Percentiles rank a stretch among this genome's conserved stretches.
These are phyloP conservation scores for Barnettozyma sucrosica DNA, from an alignment of 805 yeast species.

Conservation along the genomic window DNA sequence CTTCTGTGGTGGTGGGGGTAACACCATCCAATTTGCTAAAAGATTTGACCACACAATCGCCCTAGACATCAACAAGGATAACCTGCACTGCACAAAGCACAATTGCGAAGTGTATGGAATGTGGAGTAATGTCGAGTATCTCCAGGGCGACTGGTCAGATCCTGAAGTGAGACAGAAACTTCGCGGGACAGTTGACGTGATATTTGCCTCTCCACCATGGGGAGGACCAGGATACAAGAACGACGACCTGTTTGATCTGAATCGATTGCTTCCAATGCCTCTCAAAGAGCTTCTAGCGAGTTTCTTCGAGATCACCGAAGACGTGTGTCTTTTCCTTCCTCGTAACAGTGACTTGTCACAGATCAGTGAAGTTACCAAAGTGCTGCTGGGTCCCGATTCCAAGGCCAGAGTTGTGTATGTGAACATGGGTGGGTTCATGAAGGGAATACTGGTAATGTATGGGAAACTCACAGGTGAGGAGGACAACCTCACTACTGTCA, in stretches of 20 bases:
- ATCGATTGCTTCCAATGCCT: conserved; percentile 41
- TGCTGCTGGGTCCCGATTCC: conserved; percentile 39
- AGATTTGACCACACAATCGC: conserved; percentile 53
- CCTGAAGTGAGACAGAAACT: conserved; percentile 15
- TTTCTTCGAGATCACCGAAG: conserved; percentile 35
- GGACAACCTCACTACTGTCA: not conserved
- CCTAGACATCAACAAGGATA: conserved; percentile 53
- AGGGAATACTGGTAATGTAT: conserved; percentile 42
- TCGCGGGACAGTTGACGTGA: conserved; percentile 37
- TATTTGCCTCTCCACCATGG: conserved; percentile 85
- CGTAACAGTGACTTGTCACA: conserved; percentile 51
- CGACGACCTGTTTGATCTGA: conserved; percentile 39
- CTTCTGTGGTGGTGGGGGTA: conserved; percentile 88
- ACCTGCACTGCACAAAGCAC: conserved; percentile 58
- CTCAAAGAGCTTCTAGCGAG: conserved; percentile 40
- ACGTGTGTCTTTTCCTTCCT: conserved; percentile 60
- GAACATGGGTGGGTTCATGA: conserved; percentile 35
- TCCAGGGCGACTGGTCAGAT: conserved; percentile 41
- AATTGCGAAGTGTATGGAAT: conserved; percentile 65
- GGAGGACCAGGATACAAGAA: conserved; percentile 65
- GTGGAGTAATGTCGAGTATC: conserved; percentile 41
- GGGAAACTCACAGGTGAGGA: conserved; percentile 1
- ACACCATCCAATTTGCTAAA: conserved; percentile 68
- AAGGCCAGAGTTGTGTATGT: conserved; percentile 42
- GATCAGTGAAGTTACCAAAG: conserved; percentile 39